Base-by-base conservation (phyloP, 179 eudicot species). In the Drosera spatulata region DNA sequence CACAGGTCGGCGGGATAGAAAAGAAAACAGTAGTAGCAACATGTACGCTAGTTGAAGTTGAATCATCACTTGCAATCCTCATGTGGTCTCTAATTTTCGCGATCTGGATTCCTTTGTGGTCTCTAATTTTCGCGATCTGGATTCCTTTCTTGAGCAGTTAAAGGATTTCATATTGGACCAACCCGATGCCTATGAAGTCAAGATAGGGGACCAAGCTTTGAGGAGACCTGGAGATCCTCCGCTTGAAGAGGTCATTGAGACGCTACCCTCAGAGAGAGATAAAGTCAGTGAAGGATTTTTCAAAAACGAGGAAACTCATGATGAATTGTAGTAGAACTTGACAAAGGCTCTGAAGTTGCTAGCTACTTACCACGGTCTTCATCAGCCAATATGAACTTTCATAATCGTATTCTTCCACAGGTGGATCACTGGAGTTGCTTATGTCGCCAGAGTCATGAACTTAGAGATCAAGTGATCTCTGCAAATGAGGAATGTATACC, bases 191-290 rank as follows among this genome's bases (percentile, higher is more conserved):
- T 91, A 91, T 48, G 98, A 91, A 77, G 70, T 91, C 39, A 91
- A 88, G 75, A 80, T 88, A 50, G 93, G 89, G 11, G 89, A 86
- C 50, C 78, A 75, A 63, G 71, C 75, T 59, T 85, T 69, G 51
- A 73, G 91, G 60, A 82, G 96, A 69, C 80, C 85, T 0, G 98
- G 96, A 68, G 96, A 88, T 78, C 95, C 91, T 71, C 85, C 95
- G 10, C 59, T 84, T 7, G 95, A 91, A 4, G 81, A 79, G 63
- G 75, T 88, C 54, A 50, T 88, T 45, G 79, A 76, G 68, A 81
- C 59, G 76, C 82, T 81, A 33, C 63, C 60, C n/a, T 51, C 60
- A 14, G 80, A 78, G 68, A 73, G 49, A 60, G 65, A 41, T 42
- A 40, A 66, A 53, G 68, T 48, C 46, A 59, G 66, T 3, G 40